Percentiles rank a stretch among this genome's conserved stretches.
These are phyloP conservation scores for Podospora fimiseda DNA, from an alignment of 495 filamentous ascomycete genomes.

Conservation along the genomic window DNA sequence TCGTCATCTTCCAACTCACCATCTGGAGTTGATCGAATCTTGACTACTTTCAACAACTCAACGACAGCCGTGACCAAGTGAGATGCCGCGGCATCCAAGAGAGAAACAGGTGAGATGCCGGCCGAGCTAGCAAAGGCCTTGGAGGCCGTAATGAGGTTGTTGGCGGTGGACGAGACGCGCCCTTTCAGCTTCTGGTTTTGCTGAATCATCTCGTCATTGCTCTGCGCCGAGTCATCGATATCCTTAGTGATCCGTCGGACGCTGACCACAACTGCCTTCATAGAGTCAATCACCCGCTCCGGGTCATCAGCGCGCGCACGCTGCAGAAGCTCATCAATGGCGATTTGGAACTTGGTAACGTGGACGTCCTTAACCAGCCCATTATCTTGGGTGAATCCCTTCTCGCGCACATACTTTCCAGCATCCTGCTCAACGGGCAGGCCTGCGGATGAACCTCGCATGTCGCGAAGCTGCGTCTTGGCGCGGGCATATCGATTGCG, in stretches of 20 bases:
- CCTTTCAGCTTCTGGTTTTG: slow-evolving; percentile 64
- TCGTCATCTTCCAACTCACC: slow-evolving; percentile 73
- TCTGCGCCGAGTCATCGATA: slow-evolving; percentile 53
- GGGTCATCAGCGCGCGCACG: slow-evolving; percentile 67
- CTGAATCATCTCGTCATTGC: slow-evolving; percentile 39
- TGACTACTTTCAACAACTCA: slow-evolving; percentile 74
- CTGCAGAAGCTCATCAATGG: slow-evolving; percentile 87
- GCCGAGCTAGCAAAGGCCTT: slow-evolving; percentile 78
- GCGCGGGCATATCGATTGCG: slow-evolving; percentile 78
- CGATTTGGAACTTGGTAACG: slow-evolving; percentile 90
- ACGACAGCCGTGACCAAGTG: slow-evolving; percentile 81
- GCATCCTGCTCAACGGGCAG: slow-evolving; percentile 62
- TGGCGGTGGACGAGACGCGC: slow-evolving; percentile 81
- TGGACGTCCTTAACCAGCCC: slow-evolving; percentile 85
- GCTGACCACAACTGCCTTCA: slow-evolving; percentile 74
- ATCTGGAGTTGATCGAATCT: slow-evolving; percentile 68
- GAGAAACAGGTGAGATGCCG: slow-evolving; percentile 87
- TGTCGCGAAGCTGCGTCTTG: slow-evolving; percentile 75
- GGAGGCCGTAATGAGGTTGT: slow-evolving; percentile 88
- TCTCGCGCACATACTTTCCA: slow-evolving; percentile 56
- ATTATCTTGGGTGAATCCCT: slow-evolving; percentile 61
- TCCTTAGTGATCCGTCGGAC: slow-evolving; percentile 77
- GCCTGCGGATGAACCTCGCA: slow-evolving; percentile 74
- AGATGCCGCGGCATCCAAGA: slow-evolving; percentile 92
- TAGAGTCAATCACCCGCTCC: slow-evolving; percentile 62